A percentile compares a stretch with the other conserved stretches of the same genome.
phyloP scores from a whole-genome alignment of 2,329 filamentous ascomycete genomes.

The Fusarium anguioides region DNA sequence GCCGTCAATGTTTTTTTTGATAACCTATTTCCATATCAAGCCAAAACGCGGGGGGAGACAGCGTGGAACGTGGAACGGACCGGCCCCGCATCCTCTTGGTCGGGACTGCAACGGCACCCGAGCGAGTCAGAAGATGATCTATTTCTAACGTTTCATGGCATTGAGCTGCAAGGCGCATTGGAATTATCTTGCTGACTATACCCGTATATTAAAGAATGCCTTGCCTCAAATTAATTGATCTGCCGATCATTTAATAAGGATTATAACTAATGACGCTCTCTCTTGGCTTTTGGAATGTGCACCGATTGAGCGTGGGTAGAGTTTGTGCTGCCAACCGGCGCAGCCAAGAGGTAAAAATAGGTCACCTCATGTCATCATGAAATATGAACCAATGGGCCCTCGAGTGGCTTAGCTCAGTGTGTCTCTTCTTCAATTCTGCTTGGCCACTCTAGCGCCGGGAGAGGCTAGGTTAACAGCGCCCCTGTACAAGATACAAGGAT shows the following conservation, averaged over 20 bases:
- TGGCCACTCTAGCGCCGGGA: slow-evolving; percentile 29
- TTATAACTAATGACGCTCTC: slow-evolving; percentile 5
- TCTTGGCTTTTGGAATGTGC: not conserved
- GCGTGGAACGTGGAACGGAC: slow-evolving; percentile 26
- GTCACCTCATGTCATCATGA: slow-evolving; percentile 24
- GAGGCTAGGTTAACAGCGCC: slow-evolving; percentile 30
- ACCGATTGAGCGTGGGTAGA: slow-evolving; percentile 8
- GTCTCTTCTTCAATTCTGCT: slow-evolving; percentile 9
- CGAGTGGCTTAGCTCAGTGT: slow-evolving; percentile 26
- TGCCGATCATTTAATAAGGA: slow-evolving; percentile 24
- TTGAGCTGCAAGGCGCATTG: slow-evolving; percentile 16
- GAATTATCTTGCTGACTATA: not conserved
- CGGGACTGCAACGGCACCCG: slow-evolving; percentile 4
- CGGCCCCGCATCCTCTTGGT: slow-evolving; percentile 23
- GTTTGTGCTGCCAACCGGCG: slow-evolving; percentile 15
- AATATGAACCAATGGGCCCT: slow-evolving; percentile 25
- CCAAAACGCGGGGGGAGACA: slow-evolving; percentile 35
- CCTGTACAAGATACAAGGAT: slow-evolving; percentile 20
- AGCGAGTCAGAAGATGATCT: not conserved
- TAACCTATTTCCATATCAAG: slow-evolving; percentile 32
- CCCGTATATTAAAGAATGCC: slow-evolving; percentile 19
- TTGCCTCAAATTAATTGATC: slow-evolving; percentile 20
- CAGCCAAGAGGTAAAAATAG: slow-evolving; percentile 37
- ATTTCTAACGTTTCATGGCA: not conserved
- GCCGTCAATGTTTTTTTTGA: not conserved